phyloP scores from a whole-genome alignment of 108 stramenopile species.

The Cyclotella sp. region DNA sequence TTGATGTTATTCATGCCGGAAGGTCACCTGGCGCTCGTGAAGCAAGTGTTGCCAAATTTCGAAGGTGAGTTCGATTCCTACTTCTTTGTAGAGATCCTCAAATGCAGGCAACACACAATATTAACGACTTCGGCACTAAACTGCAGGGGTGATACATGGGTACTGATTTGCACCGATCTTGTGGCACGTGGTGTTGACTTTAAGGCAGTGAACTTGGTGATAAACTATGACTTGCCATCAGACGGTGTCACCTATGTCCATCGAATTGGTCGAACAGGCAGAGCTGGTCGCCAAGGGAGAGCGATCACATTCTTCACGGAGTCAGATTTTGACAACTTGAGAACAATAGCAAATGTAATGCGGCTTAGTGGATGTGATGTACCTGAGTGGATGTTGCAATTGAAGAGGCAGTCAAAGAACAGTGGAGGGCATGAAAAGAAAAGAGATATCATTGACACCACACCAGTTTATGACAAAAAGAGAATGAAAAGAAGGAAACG shows the following conservation, averaged over 20 bases:
- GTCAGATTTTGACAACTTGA: slow-evolving; percentile 82
- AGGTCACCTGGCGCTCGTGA: slow-evolving; percentile 89
- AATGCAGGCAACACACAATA: no score
- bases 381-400: slow-evolving; percentile 91
- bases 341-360: slow-evolving; percentile 96
- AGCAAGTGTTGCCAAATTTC: slow-evolving; percentile 89
- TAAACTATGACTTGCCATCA: slow-evolving; percentile 97
- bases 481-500: slow-evolving; percentile 57
- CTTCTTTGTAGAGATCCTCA: no score
- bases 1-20: slow-evolving; percentile 95
- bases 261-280: slow-evolving; percentile 95
- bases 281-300: slow-evolving; percentile 91
- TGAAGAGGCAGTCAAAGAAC: slow-evolving; percentile 49
- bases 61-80: slow-evolving; percentile 29
- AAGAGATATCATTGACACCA: slow-evolving; percentile 77
- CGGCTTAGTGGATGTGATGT: slow-evolving; percentile 91
- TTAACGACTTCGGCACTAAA: not conserved
- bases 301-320: slow-evolving; percentile 98
- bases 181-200: slow-evolving; percentile 98
- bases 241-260: slow-evolving; percentile 94
- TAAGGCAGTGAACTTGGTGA: slow-evolving; percentile 95
- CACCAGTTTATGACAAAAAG: slow-evolving; percentile 76
- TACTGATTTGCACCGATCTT: slow-evolving; percentile 98
- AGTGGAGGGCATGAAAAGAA: slow-evolving; percentile 46
- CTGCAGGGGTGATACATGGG: slow-evolving; percentile 92